Evolutionary conservation across 2,329 filamentous ascomycete genomes (phyloP).

Genomic region (Penicillium verrucosum): DNA sequence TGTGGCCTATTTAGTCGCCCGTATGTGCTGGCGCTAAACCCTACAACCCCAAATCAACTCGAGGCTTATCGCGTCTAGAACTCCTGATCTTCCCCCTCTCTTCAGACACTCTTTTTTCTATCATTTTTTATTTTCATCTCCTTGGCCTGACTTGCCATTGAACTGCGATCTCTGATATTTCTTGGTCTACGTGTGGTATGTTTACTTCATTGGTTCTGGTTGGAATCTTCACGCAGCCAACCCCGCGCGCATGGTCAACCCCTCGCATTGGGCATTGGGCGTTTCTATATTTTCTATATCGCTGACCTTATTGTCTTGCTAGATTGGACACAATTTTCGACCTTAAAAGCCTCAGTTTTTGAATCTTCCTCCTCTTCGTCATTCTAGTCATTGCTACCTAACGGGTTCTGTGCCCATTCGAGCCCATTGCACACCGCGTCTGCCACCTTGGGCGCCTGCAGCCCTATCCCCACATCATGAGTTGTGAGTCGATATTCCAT

Average conservation of each 20-base stretch:
- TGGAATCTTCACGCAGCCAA: constrained; percentile 3
- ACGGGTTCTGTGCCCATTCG: constrained; percentile 12
- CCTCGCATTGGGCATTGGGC: constrained; percentile 2
- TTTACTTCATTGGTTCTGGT: neutral
- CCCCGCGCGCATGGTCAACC: constrained; percentile 8
- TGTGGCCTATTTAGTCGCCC: no score
- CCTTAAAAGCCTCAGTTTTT: neutral
- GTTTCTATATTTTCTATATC: constrained; percentile 3
- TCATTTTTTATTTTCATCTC: neutral
- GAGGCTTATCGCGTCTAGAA: constrained; percentile 23
- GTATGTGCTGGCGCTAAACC: constrained; percentile 19
- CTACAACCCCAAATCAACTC: constrained; percentile 3
- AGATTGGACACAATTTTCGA: neutral
- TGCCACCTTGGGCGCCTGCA: constrained; percentile 9
- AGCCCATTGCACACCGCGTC: constrained; percentile 11
- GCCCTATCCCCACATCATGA: constrained; percentile 24
- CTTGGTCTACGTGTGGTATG: neutral
- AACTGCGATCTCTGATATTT: neutral
- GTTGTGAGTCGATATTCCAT: constrained; percentile 24
- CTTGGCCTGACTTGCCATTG: neutral
- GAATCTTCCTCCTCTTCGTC: neutral
- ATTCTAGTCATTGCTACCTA: constrained; percentile 14
- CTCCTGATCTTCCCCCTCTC: neutral
- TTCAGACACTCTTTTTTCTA: neutral
- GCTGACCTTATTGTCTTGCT: neutral